phyloP scores from a whole-genome alignment of 192 early-diverging fungal species.

The Thamnidium elegans region DNA sequence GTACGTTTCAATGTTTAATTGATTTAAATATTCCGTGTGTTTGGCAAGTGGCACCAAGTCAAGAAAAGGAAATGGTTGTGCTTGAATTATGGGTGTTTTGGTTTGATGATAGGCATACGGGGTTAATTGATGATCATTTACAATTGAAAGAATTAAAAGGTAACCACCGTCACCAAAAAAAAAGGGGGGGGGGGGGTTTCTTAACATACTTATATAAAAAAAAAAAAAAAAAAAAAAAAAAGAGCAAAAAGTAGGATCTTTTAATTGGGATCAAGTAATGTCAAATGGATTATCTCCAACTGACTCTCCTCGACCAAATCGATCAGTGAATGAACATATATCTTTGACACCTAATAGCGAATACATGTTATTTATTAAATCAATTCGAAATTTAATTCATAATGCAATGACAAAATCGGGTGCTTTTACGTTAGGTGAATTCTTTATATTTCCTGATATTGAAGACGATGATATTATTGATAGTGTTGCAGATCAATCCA shows the following conservation, averaged over 20 bases:
- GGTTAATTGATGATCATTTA: conserved; percentile 11
- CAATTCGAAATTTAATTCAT: conserved; percentile 22
- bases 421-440: conserved; percentile 17
- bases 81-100: conserved; percentile 30
- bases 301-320: conserved; percentile 6
- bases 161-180: not conserved
- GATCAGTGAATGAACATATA: not conserved
- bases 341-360: conserved; percentile 9
- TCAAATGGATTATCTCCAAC: conserved; percentile 10
- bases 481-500: conserved; percentile 1
- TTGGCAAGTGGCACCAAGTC: not conserved
- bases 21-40: conserved; percentile 6
- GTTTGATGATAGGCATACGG: conserved; percentile 29
- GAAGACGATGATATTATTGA: not conserved
- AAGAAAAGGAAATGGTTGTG: not conserved
- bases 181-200: no score
- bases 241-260: conserved; percentile 4
- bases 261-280: conserved; percentile 26
- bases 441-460: conserved; percentile 17
- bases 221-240: not conserved
- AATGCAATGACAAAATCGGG: conserved; percentile 20
- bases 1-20: conserved; percentile 2
- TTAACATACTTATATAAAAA: no score
- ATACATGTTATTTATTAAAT: conserved; percentile 22
- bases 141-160: conserved; percentile 16